Conservation (phyloP, 164 flowering plant species). For the Magnolia kwangsiensis region DNA sequence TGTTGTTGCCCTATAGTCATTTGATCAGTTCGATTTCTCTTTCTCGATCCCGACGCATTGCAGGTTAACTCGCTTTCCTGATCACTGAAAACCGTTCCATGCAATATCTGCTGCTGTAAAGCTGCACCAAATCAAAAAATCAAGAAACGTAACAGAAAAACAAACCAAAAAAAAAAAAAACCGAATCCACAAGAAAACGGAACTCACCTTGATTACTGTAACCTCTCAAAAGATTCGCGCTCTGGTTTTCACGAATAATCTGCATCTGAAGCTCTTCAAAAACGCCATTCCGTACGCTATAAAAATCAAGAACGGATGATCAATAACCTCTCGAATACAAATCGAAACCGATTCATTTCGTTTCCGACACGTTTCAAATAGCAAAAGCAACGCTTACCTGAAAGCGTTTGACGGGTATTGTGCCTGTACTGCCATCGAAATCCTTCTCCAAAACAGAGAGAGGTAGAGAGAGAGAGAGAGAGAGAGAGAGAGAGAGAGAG, state of each 20-base stretch:
- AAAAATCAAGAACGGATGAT: neutral
- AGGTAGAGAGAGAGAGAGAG: neutral
- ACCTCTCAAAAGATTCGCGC: conserved; percentile 5
- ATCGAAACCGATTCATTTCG: neutral
- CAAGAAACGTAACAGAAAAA: neutral
- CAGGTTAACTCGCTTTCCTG: conserved; percentile 33
- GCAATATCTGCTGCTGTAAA: conserved; percentile 13
- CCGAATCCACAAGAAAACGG: neutral
- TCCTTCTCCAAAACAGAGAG: neutral
- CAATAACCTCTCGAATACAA: too few species aligned
- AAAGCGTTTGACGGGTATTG: conserved; percentile 15
- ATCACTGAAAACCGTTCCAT: conserved; percentile 25
- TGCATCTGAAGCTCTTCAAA: conserved; percentile 9
- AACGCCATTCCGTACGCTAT: neutral
- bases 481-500: neutral
- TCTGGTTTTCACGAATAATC: neutral
- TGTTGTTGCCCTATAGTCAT: conserved; percentile 9
- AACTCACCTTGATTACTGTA: conserved; percentile 7
- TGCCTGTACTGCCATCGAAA: conserved; percentile 19
- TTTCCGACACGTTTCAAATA: neutral
- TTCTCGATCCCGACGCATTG: conserved; percentile 28
- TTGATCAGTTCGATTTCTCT: conserved; percentile 9
- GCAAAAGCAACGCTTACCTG: conserved; percentile 2
- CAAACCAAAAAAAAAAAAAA: neutral
- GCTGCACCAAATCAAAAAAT: conserved; percentile 2